A percentile compares a stretch with the other conserved stretches of the same genome.
Conservation (phyloP, 441 rosid genomes). For the Erodium moschatum region DNA sequence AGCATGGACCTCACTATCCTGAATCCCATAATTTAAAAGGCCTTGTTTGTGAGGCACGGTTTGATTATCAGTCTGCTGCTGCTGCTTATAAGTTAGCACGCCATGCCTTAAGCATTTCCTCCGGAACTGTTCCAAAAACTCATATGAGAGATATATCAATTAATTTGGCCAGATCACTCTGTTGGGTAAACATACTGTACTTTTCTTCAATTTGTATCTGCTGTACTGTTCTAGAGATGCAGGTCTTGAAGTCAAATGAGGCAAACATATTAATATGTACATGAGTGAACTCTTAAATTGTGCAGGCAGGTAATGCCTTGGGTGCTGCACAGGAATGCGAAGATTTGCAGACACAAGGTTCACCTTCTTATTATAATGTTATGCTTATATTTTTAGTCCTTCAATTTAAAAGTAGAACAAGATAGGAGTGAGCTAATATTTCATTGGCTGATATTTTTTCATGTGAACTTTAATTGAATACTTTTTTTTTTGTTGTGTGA, state of each 20-base stretch:
- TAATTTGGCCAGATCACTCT: constrained; percentile 77
- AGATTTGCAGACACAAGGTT: constrained; percentile 57
- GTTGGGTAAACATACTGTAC: constrained; percentile 41
- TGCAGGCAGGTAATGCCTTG: constrained; percentile 61
- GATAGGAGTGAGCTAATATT: not conserved
- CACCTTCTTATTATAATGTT: constrained; percentile 6
- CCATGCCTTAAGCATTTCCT: constrained; percentile 38
- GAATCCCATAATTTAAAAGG: constrained; percentile 85
- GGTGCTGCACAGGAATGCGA: constrained; percentile 72
- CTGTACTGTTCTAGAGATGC: constrained; percentile 1
- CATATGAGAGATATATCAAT: constrained; percentile 45
- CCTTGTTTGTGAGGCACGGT: constrained; percentile 69
- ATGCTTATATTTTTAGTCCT: constrained; percentile 10
- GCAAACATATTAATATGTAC: not conserved
- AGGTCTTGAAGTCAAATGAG: not conserved
- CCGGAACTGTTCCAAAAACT: constrained; percentile 34
- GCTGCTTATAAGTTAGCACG: constrained; percentile 61
- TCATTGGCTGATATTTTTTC: constrained; percentile 1
- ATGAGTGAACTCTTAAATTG: constrained; percentile 14
- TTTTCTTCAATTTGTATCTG: constrained; percentile 10
- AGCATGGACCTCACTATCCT: constrained; percentile 64
- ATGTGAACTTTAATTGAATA: not conserved
- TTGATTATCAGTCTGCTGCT: constrained; percentile 51
- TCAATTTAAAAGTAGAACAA: not conserved
- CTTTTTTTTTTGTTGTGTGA: not conserved